These are phyloP conservation scores for Ampelocalamus luodianensis DNA, from an alignment of 176 grass and related monocot species.

Conservation along the genomic window DNA sequence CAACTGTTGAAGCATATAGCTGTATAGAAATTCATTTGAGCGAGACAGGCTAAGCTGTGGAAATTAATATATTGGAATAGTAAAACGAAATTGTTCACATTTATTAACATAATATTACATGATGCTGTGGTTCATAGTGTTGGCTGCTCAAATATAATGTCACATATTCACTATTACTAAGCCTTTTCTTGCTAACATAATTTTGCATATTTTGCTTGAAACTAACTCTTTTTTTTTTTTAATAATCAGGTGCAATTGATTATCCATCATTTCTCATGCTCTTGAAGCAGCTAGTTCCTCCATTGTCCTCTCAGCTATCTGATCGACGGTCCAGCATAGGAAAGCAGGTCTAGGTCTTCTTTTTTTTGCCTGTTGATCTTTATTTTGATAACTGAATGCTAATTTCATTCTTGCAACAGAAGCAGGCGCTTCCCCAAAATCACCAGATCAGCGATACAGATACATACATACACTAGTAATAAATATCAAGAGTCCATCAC, in stretches of 20 bases:
- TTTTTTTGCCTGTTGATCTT: slow-evolving; percentile 22
- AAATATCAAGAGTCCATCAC: slow-evolving; percentile 6
- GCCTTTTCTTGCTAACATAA: slow-evolving; percentile 28
- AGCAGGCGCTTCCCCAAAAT: neutral
- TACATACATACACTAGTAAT: neutral
- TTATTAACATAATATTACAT: slow-evolving; percentile 25
- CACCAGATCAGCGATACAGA: neutral
- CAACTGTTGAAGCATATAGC: slow-evolving; percentile 17
- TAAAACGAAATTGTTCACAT: neutral
- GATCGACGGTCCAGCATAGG: slow-evolving; percentile 85
- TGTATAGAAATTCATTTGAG: slow-evolving; percentile 22
- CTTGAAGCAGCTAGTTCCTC: slow-evolving; percentile 75
- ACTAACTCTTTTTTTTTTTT: neutral
- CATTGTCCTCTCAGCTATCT: slow-evolving; percentile 64
- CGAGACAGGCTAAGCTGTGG: neutral
- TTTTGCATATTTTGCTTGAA: slow-evolving; percentile 11
- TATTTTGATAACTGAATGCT: slow-evolving; percentile 13
- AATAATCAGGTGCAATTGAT: slow-evolving; percentile 66
- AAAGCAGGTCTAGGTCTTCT: slow-evolving; percentile 79
- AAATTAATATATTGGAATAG: slow-evolving; percentile 1
- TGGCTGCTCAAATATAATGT: slow-evolving; percentile 28
- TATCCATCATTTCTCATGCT: slow-evolving; percentile 74
- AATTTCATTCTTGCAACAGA: slow-evolving; percentile 17
- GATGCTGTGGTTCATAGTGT: neutral
- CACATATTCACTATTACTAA: slow-evolving; percentile 14